Base-by-base conservation (phyloP, 495 filamentous ascomycete genomes). In the Bombardia bombarda region DNA sequence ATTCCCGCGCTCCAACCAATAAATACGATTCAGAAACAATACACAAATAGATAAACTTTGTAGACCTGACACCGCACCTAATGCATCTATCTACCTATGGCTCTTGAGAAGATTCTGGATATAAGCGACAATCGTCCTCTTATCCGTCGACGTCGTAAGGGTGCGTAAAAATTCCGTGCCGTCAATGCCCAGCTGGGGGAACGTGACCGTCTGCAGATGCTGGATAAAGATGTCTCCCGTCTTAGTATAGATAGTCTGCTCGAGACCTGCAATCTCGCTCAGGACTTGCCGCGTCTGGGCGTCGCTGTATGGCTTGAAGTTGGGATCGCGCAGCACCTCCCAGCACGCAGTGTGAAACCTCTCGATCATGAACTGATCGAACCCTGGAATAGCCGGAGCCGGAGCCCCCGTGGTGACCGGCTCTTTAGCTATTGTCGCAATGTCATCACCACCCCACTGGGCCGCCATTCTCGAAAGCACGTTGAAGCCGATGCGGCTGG, bases 341-440 rank as follows among this genome's bases (percentile, higher is more conserved):
- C 92, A 98, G 57, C 84, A 87, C 23, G 90, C 67, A 0, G 86
- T 76, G 14, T 93, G 87, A 65, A 98, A 90, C n/a, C 83, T 77
- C 20, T 79, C 72, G 40, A 95, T 84, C 67, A 93, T 84, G 65
- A 90, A 93, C 30, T 75, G 75, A 46, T 93, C 87, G 57, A 99
- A 97, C n/a, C 92, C 93, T 16, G 87, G 83, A 21, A 99, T 78
- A 16, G 58, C 60, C 0, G 74, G 73, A 3, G 61, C 49, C 3
- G 74, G 61, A 5, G 65, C 56, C 12, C 52, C 56, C 6, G 66
- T 62, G 1, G 66, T 54, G 12, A 71, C 50, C 4, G 74, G 71
- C 40, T 65, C 63, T 25, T 61, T 56, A 22, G 63, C 61, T 28
- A 74, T 75, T 9, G 69, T 77, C 8, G 74, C 74, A 21, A 87